Percentiles rank a stretch among this genome's conserved stretches.
These are phyloP conservation scores for Ceratocystis colombiana DNA, from an alignment of 2,329 filamentous ascomycete genomes.

Conservation along the genomic window DNA sequence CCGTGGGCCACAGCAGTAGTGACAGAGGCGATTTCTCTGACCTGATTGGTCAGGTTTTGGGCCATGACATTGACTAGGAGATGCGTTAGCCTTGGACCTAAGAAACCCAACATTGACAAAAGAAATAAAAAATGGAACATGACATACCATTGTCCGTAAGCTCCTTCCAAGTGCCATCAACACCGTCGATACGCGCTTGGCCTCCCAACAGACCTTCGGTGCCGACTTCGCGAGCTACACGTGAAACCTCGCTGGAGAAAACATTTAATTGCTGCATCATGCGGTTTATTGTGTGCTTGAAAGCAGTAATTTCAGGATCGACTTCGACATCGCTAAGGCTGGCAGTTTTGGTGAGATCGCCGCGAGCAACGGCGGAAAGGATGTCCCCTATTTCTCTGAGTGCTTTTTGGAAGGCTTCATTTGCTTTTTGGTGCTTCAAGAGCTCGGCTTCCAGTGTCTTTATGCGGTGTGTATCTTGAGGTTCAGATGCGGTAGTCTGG, in stretches of 20 bases:
- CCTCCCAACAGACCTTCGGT: slow-evolving; percentile 91
- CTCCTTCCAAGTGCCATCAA: slow-evolving; percentile 96
- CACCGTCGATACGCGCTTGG: slow-evolving; percentile 84
- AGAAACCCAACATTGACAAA: not conserved
- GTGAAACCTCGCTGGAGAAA: slow-evolving; percentile 92
- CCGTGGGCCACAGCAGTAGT: slow-evolving; percentile 75
- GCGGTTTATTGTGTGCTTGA: slow-evolving; percentile 96
- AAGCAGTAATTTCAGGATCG: slow-evolving; percentile 95
- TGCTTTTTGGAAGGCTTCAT: slow-evolving; percentile 96
- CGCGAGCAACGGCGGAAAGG: slow-evolving; percentile 87
- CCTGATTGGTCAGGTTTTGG: slow-evolving; percentile 71
- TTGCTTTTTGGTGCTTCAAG: slow-evolving; percentile 95
- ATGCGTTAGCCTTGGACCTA: slow-evolving; percentile 36
- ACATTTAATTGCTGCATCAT: slow-evolving; percentile 98
- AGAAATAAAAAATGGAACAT: not conserved
- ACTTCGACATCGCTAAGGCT: slow-evolving; percentile 92
- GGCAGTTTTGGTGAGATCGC: slow-evolving; percentile 93
- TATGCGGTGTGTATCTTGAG: slow-evolving; percentile 83
- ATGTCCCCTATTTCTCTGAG: slow-evolving; percentile 94
- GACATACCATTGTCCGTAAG: slow-evolving; percentile 68
- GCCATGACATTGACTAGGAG: slow-evolving; percentile 66
- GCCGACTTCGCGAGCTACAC: slow-evolving; percentile 87
- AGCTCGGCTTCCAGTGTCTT: slow-evolving; percentile 76
- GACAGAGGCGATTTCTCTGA: slow-evolving; percentile 75
- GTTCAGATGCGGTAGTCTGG: slow-evolving; percentile 67